These are phyloP conservation scores for Circinella umbellata DNA, from an alignment of 371 early-diverging fungal genomes.

Conservation along the genomic window DNA sequence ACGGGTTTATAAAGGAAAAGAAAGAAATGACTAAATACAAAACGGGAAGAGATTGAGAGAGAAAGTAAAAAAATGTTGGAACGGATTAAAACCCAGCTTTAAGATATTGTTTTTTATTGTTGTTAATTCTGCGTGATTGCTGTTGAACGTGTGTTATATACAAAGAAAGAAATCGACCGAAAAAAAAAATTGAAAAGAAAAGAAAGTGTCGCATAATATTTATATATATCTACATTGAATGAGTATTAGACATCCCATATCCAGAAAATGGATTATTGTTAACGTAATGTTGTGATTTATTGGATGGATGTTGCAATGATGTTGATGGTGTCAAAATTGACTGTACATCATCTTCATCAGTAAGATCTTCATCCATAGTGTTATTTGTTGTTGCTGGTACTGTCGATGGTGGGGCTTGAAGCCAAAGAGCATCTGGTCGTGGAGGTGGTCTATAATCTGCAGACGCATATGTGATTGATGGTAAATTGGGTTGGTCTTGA, in stretches of 20 bases:
- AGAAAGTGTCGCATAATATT: no score
- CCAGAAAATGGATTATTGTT: background rate
- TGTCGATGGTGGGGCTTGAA: conserved; percentile 12
- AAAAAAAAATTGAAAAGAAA: no score
- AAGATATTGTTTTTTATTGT: conserved; percentile 70
- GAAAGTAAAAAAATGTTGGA: background rate
- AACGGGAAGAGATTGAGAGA: background rate
- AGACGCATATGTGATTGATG: conserved; percentile 30
- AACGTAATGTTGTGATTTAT: conserved; percentile 4
- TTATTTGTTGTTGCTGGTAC: background rate
- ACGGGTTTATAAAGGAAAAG: background rate
- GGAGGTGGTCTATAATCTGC: conserved; percentile 31
- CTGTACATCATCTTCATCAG: conserved; percentile 17
- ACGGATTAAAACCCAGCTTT: background rate
- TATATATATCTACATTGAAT: conserved; percentile 64
- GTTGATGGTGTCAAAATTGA: conserved; percentile 15
- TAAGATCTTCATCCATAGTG: conserved; percentile 21
- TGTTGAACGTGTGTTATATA: no score
- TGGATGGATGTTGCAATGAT: conserved; percentile 8
- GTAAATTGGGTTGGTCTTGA: conserved; percentile 8
- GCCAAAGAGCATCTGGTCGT: conserved; percentile 25
- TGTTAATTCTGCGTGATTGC: conserved; percentile 68
- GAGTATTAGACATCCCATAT: background rate
- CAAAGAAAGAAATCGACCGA: no score
- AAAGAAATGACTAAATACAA: background rate